Conservation (phyloP, 2,329 filamentous ascomycete genomes). For the Calonectria honghensis region DNA sequence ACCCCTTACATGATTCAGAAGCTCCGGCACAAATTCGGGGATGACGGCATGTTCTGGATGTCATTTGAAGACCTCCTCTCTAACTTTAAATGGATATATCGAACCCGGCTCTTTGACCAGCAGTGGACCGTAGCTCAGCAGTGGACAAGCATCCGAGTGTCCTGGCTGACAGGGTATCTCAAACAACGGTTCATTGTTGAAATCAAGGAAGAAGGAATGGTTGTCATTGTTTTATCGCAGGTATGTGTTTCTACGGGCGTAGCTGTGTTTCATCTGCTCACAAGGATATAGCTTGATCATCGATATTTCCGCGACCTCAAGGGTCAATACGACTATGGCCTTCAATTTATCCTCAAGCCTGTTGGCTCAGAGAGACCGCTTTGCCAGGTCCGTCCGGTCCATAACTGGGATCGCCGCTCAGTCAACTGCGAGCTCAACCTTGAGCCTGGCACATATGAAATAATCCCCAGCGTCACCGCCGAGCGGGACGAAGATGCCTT, state of each 20-base stretch:
- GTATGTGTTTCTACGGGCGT: constrained; percentile 37
- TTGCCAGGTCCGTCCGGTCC: constrained; percentile 50
- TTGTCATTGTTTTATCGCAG: constrained; percentile 67
- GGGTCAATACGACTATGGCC: constrained; percentile 65
- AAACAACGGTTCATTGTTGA: constrained; percentile 66
- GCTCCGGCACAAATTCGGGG: constrained; percentile 79
- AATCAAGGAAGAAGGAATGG: constrained; percentile 63
- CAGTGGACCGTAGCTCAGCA: constrained; percentile 67
- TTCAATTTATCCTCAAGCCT: constrained; percentile 65
- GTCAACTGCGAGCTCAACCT: constrained; percentile 84
- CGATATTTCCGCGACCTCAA: constrained; percentile 67
- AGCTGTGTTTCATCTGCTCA: constrained; percentile 29
- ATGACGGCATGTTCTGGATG: constrained; percentile 76
- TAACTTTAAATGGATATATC: constrained; percentile 66
- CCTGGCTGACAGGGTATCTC: constrained; percentile 67
- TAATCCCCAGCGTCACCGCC: constrained; percentile 81
- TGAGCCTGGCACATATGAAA: constrained; percentile 79
- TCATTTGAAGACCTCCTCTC: constrained; percentile 66
- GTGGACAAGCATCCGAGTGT: constrained; percentile 65
- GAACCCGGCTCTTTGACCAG: constrained; percentile 68
- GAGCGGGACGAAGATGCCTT: constrained; percentile 63
- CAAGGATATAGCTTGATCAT: constrained; percentile 62
- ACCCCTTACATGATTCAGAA: constrained; percentile 82
- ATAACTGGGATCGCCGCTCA: constrained; percentile 72
- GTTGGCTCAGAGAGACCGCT: constrained; percentile 41